Base-by-base conservation (phyloP, 2,329 filamentous ascomycete genomes). In the Hypocrella siamensis region DNA sequence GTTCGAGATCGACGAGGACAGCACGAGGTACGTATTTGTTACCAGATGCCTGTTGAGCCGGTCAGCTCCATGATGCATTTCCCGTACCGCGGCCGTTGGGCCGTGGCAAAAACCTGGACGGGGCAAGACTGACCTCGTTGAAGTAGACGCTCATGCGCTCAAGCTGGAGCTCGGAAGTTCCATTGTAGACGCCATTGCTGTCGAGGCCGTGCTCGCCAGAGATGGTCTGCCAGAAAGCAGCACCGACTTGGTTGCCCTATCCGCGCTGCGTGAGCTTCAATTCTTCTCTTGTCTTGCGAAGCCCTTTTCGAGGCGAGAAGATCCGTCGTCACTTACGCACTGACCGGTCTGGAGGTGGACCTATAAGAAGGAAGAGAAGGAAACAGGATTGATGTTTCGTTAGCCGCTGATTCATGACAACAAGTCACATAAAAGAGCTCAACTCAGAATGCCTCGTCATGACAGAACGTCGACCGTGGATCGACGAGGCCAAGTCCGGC, bases 121-220 rank as follows among this genome's bases (percentile, higher is more conserved):
- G 8, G 6, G 15, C n/a, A n/a, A 17, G 28, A 28, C 33, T 31
- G 58, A 69, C 65, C 63, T 71, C 66, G 54, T 93, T 86, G 79
- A 96, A 94, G 76, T 96, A 94, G 62, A 96, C 88, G 63, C 86
- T 98, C 86, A 98, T 93, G 56, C 90, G 86, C 81, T 98, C 90
- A 49, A 96, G 79, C 75, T 98, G 90, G 59, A 96, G 85, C 65
- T 96, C 90, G 28, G 88, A 96, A 49, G 83, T 86, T 58, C 90
- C 90, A 63, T 92, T 92, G 78, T 96, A 96, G 80, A 94, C 79
- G 66, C 88, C 88, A 62, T 83, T 83, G 67, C 81, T 84, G 67
- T 98, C 90, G 57, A 98, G 85, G 56, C 90, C 90, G 63, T 98
- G 90, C 74, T 85, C 79, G 63, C 78, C 75, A 56, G 79, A 83